Evolutionary conservation across 345 rosid species (phyloP).

Genomic region (Citrus inodora): DNA sequence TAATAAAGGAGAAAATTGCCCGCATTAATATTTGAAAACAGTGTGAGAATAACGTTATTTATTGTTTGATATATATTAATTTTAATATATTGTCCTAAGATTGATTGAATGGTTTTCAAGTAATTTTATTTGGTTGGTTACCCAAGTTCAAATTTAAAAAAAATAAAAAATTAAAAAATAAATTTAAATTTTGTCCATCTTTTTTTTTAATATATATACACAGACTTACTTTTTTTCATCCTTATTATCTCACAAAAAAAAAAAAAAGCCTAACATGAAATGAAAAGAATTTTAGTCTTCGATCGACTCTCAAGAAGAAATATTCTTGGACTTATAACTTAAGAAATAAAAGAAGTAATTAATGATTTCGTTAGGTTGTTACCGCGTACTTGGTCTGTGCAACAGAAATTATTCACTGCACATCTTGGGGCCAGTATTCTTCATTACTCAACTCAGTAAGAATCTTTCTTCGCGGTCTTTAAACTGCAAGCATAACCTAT

Average conservation of each 20-base stretch:
- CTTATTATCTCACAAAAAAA: no score
- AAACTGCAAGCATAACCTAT: neutral
- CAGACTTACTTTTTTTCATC: no score
- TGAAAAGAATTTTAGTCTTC: neutral
- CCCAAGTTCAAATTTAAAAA: no score
- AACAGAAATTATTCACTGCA: neutral
- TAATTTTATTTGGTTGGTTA: no score
- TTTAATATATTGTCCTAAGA: neutral
- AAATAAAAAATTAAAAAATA: no score
- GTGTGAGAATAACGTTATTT: conserved; percentile 6
- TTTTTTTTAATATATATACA: no score
- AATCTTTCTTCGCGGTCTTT: neutral
- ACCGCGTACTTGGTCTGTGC: neutral
- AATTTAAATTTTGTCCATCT: no score
- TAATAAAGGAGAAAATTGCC: conserved; percentile 6
- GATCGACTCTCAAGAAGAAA: neutral
- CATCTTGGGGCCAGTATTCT: neutral
- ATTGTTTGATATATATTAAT: neutral
- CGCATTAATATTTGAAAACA: conserved; percentile 20
- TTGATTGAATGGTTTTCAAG: no score
- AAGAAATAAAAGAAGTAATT: neutral
- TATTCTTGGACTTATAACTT: neutral
- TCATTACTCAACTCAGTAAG: neutral
- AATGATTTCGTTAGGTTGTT: neutral
- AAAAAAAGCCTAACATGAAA: no score